Percentiles rank a stretch among this genome's conserved stretches.
Conservation (phyloP, 2,329 filamentous ascomycete genomes). For the Cladosporium sp. region DNA sequence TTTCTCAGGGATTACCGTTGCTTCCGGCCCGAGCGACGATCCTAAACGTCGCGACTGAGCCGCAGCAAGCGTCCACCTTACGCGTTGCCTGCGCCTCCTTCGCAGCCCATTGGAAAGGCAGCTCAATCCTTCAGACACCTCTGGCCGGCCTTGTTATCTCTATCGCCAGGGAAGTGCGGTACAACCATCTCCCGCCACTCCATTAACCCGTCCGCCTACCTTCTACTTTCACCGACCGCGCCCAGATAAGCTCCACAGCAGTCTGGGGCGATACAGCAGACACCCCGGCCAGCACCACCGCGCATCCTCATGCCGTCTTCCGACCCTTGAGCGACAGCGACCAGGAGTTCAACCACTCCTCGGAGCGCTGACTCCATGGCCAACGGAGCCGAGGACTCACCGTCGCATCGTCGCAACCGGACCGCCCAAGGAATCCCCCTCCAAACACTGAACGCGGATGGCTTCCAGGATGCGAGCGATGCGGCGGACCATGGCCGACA, state of each 20-base stretch:
- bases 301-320: background rate
- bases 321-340: background rate
- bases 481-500: conserved; percentile 29
- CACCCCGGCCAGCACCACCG: background rate
- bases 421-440: conserved; percentile 62
- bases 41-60: background rate
- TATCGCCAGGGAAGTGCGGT: background rate
- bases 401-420: conserved; percentile 40
- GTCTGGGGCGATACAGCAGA: background rate
- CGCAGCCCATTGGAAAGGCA: background rate
- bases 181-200: background rate
- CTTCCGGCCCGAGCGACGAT: background rate
- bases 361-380: conserved; percentile 34
- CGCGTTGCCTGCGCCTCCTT: background rate
- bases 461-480: conserved; percentile 23
- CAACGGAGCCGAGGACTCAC: conserved; percentile 36
- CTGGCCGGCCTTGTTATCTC: background rate
- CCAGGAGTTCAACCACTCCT: background rate
- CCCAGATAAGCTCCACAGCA: conserved; percentile 1
- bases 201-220: background rate
- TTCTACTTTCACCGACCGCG: background rate
- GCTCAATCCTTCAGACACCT: background rate
- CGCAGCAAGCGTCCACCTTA: conserved; percentile 4
- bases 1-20: background rate
- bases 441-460: conserved; percentile 43